Evolutionary conservation across 2,329 filamentous ascomycete genomes (phyloP), one percentile per base, ranked within the genome.

Genomic region (Venturia carpophila): DNA sequence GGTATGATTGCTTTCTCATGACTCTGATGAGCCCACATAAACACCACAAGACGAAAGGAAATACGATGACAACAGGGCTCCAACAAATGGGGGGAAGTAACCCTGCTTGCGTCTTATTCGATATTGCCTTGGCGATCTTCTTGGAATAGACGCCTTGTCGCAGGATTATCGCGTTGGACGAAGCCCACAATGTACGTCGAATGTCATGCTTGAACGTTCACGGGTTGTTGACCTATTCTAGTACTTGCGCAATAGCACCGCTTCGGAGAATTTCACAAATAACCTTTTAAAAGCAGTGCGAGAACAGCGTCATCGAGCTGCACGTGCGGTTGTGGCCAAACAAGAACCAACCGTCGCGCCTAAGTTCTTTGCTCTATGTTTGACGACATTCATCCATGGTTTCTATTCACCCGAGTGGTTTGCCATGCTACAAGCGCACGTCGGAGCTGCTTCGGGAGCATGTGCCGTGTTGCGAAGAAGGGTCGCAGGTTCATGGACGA

Each of bases 311-410:
- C 90, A 93, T 71, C 75, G 86, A 0, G 89, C 82, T 0, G 80
- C 83, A 0, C 82, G 89, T 0, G 79, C 92, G 6, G 72, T 93
- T 52, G 86, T 93, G 41, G 86, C 88, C 0, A 93, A 89, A 0
- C 89, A 94, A 71, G 90, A 93, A 69, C 90, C 89, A 0, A 90
- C 87, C 0, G 80, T 92, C 5, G 87, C 86, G 0, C 84, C 85
- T 0, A 80, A 81, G 17, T 80, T 94, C 0, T 79, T 93, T 0
- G 88, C 90, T 63, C 77, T 93, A 0, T 91, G 87, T 72, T 86
- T 84, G 0, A 76, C 89, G n/a, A 88, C 85, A 0, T 79, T 92
- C 21, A 84, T 92, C 0, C 89, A 92, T 70, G 81, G 87, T 0
- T 92, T 92, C 73, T 85, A 80, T 0, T 87, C 83, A 0, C 87